These are phyloP conservation scores for Limnanthes douglasii DNA, from an alignment of 345 rosid genomes.

Conservation along the genomic window DNA sequence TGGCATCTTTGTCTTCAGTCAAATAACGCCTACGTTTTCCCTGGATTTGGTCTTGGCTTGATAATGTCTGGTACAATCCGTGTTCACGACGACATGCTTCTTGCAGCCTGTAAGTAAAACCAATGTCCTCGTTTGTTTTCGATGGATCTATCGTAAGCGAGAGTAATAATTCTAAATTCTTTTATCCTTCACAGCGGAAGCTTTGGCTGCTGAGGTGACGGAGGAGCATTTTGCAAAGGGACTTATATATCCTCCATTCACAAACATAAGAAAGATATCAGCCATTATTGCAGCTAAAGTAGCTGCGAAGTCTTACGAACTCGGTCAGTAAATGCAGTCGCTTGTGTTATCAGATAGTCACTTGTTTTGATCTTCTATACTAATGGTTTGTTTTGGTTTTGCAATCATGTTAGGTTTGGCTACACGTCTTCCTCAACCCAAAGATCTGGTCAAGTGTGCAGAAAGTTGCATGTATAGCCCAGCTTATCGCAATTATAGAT, in stretches of 20 bases:
- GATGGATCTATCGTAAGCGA: no score
- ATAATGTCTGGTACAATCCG: conserved; percentile 94
- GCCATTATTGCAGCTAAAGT: conserved; percentile 85
- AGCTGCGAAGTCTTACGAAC: conserved; percentile 87
- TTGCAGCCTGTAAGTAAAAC: conserved; percentile 58
- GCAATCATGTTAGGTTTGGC: conserved; percentile 83
- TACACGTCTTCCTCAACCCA: conserved; percentile 73
- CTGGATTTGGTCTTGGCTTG: conserved; percentile 89
- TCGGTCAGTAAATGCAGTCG: conserved; percentile 29
- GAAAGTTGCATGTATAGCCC: conserved; percentile 98
- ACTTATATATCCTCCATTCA: conserved; percentile 75
- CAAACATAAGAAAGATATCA: conserved; percentile 79
- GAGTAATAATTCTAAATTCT: not conserved
- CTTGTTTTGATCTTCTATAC: not conserved
- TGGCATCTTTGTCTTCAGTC: conserved; percentile 31
- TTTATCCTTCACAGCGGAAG: conserved; percentile 41
- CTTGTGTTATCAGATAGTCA: not conserved
- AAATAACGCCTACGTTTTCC: conserved; percentile 94
- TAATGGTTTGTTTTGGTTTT: no score
- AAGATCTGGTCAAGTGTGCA: conserved; percentile 54
- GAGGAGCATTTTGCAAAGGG: conserved; percentile 77
- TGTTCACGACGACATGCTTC: conserved; percentile 90
- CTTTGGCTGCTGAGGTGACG: conserved; percentile 65
- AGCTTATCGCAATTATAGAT: conserved; percentile 53
- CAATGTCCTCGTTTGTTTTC: not conserved